Conservation (phyloP, 78 protist species). For the Planoprotostelium fungivorum region DNA sequence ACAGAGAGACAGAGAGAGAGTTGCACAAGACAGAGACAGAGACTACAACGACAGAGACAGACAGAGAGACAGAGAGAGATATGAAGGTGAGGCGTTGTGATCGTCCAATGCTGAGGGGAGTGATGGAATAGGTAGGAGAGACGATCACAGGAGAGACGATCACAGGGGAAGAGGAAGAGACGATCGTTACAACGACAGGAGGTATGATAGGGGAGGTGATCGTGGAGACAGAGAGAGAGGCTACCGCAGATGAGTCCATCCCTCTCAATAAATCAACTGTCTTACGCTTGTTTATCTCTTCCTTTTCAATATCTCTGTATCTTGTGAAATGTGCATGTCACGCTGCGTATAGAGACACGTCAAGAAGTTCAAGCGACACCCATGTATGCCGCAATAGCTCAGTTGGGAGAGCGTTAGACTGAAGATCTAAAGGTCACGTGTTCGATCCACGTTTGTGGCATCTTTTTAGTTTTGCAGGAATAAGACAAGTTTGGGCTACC, state of each 20-base stretch:
- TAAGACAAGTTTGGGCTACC: no score
- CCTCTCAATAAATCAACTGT: no score
- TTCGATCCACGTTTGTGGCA: no score
- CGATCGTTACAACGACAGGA: neutral
- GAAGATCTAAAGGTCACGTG: no score
- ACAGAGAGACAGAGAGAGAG: conserved; percentile 9
- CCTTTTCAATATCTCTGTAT: no score
- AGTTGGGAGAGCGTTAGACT: no score
- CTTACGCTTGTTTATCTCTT: no score
- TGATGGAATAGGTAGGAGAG: neutral
- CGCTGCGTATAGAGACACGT: no score
- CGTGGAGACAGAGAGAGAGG: neutral
- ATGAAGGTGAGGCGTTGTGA: neutral
- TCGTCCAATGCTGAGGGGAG: neutral
- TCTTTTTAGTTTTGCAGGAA: no score
- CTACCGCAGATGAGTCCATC: neutral
- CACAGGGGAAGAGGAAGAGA: neutral
- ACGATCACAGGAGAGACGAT: neutral
- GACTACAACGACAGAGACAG: neutral
- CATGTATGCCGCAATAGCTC: no score
- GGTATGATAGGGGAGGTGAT: neutral
- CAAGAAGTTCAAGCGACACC: no score
- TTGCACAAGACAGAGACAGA: neutral
- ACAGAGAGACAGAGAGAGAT: conserved; percentile 14
- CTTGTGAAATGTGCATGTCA: no score